Evolutionary conservation across 805 yeast genomes (phyloP), one percentile per base, ranked within the genome.

Genomic region (Cyberlindnera saturnus): DNA sequence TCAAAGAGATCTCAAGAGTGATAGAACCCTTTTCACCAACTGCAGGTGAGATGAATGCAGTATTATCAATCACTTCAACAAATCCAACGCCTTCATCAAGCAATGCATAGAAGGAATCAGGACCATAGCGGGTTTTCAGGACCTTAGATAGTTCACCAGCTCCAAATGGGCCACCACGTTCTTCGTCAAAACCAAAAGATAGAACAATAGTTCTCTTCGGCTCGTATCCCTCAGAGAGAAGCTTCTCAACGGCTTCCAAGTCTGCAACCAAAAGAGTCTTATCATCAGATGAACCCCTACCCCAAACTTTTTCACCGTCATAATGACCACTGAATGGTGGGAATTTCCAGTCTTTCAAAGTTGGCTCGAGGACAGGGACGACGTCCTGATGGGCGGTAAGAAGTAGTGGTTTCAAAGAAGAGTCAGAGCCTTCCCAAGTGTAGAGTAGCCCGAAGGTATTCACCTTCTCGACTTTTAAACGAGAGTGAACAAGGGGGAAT

Each of bases 381-480:
- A 81, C 86, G 57, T 86, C 95, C 60, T 78, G 83, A 57, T 86
- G 95, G 1, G 90, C 90, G 52, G 82, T 75, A 40, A 85, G 65
- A 61, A 86, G 57, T 16, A 81, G 51, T 11, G 95, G 95, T 56
- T 82, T 80, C 48, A 80, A 63, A 4, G 57, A 43, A 4, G 52
- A 30, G 39, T 74, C 52, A 3, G 74, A 57, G 3, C 95, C 93
- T 44, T 69, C 56, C 76, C 86, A 76, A 18, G 86, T 79, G 58
- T 69, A 72, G 3, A 86, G 68, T 39, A 86, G 63, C 1, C 86
- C 88, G 47, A 75, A 74, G 4, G 76, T 68, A 57, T 84, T 84
- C 40, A 83, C 74, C 28, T 63, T 69, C 42, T 73, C 77, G 15
- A 81, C 67, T 35, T 71, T 65, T 42, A 81, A 63, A 11, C 66